Evolutionary conservation across 2,329 filamentous ascomycete species (phyloP), one percentile per base, ranked within the genome.

Genomic region (Neonectria punicea): DNA sequence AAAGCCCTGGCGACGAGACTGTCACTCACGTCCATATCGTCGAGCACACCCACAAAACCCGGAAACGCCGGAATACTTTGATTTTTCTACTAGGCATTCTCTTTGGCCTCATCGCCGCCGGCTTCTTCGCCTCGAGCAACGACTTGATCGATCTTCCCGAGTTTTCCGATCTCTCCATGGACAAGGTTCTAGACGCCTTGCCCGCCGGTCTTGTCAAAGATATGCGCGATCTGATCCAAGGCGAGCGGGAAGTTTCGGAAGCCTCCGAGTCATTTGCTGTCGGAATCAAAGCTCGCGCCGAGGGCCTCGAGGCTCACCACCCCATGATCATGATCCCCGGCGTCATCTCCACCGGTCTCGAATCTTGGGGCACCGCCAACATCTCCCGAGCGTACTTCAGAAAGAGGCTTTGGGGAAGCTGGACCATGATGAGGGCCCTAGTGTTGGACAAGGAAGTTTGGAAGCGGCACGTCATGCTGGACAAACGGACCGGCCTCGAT

Each of bases 401-500:
- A 67, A 97, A 97, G 81, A 86, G 96, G 58, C 82, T 99, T 54
- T 99, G 96, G 96, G 96, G 96, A 5, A 97, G 93, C 72, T 99
- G 97, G 96, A 97, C 89, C 69, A 99, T 99, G 96, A 98, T 99
- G 94, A 88, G 92, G 54, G 95, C 96, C 0, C 82, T 99, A 69
- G 93, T 99, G 2, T 81, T 97, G 74, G 96, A 98, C 79, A 98
- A 98, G 80, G 90, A 97, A 30, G 86, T 88, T 36, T 99, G 96
- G 96, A 99, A 98, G 83, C 90, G 85, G 74, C 96, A 99, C 78
- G 93, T 99, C 71, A 98, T 98, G 94, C 86, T 99, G 11, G 96
- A 99, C 80, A 94, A 95, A 78, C 80, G 89, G 41, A 98, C 95
- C 0, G 96, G 96, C 0, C 84, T 99, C 22, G 96, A 99, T 77